Evolutionary conservation across 257 asterid species (phyloP).

Genomic region (Jaltomata sinuosa): DNA sequence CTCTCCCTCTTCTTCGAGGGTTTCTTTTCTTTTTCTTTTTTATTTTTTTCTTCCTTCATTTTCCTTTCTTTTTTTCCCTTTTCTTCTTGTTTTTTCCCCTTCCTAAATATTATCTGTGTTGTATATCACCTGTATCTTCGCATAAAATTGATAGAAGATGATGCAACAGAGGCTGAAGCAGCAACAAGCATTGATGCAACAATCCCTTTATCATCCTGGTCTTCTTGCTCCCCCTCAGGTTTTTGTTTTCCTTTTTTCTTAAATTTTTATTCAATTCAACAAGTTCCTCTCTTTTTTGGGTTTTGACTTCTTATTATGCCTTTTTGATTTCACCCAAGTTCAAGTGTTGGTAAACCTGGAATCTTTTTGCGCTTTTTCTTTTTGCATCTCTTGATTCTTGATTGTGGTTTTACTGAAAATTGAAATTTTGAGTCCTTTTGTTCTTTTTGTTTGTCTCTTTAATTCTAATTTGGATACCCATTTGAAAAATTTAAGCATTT

Average conservation of each 20-base stretch:
- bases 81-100: no score
- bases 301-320: background rate
- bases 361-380: background rate
- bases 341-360: background rate
- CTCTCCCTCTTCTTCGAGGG: constrained; percentile 30
- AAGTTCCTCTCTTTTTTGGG: background rate
- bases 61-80: background rate
- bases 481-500: background rate
- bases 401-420: background rate
- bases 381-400: background rate
- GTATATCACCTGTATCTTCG: background rate
- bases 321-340: background rate
- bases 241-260: background rate
- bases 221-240: constrained; percentile 69
- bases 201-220: constrained; percentile 74
- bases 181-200: constrained; percentile 71
- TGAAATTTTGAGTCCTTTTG: background rate
- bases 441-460: background rate
- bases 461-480: background rate
- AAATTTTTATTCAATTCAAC: no score
- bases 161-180: constrained; percentile 48
- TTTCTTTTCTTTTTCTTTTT: constrained; percentile 19
- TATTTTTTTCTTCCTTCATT: background rate
- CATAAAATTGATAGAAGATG: constrained; percentile 6
- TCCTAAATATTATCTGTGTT: background rate